Conservation (phyloP, 2,329 filamentous ascomycete genomes). For the Fusarium concolor region DNA sequence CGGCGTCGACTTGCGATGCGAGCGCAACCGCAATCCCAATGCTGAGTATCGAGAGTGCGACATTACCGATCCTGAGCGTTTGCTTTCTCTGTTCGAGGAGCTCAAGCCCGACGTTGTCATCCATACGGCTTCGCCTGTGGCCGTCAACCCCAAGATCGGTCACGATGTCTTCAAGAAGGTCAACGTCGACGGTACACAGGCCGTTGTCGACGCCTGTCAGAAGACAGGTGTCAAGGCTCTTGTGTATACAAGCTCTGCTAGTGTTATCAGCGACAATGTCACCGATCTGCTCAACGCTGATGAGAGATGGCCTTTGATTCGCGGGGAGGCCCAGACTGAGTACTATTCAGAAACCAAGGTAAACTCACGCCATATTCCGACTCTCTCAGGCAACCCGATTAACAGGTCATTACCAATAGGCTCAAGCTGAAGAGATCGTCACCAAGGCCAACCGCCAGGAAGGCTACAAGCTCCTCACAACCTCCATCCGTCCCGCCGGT, state of each 20-base stretch:
- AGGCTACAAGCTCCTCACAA: slow-evolving; percentile 74
- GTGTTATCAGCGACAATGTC: slow-evolving; percentile 85
- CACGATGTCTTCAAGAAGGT: slow-evolving; percentile 79
- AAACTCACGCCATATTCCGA: background rate
- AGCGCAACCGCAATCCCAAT: slow-evolving; percentile 72
- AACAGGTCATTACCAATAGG: slow-evolving; percentile 55
- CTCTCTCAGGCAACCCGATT: background rate
- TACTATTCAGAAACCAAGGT: slow-evolving; percentile 95
- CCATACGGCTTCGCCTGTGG: slow-evolving; percentile 84
- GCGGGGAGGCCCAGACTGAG: slow-evolving; percentile 76
- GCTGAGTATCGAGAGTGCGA: slow-evolving; percentile 79
- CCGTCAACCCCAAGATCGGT: slow-evolving; percentile 65
- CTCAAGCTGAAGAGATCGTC: slow-evolving; percentile 84
- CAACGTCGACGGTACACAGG: slow-evolving; percentile 87
- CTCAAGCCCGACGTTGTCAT: slow-evolving; percentile 85
- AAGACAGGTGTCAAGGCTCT: slow-evolving; percentile 80
- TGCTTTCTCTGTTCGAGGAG: slow-evolving; percentile 72
- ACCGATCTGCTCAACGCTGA: slow-evolving; percentile 85
- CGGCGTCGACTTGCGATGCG: slow-evolving; percentile 78
- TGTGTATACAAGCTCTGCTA: slow-evolving; percentile 91
- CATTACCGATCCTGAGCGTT: slow-evolving; percentile 74
- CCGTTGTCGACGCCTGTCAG: slow-evolving; percentile 79
- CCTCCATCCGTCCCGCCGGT: slow-evolving; percentile 83
- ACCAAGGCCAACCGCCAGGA: slow-evolving; percentile 76
- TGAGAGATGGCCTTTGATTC: slow-evolving; percentile 82